A percentile compares a stretch with the other conserved stretches of the same genome.
phyloP scores from a whole-genome alignment of 139 green algal species.

The Tetraselmis striata region DNA sequence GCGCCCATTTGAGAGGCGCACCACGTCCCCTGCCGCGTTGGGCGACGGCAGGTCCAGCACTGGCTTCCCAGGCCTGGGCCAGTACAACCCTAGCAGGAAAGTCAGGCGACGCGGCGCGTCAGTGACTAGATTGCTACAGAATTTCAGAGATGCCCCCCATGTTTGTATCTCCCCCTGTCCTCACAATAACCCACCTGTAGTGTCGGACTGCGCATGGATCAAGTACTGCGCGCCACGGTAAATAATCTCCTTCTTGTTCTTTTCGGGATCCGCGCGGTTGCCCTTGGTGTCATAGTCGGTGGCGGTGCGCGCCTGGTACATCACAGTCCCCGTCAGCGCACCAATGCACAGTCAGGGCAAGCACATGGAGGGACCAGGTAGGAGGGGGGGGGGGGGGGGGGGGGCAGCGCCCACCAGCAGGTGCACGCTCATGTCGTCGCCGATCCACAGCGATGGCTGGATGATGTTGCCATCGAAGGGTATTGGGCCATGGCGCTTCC shows the following conservation, averaged over 20 bases:
- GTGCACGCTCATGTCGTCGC: neutral
- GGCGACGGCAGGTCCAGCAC: neutral
- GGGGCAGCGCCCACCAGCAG: neutral
- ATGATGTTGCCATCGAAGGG: neutral
- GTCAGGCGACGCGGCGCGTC: too few relatives aligned
- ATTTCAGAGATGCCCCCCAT: too few relatives aligned
- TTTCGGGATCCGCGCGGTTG: neutral
- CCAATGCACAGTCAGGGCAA: too few relatives aligned
- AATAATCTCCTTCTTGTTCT: neutral
- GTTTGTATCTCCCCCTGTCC: too few relatives aligned
- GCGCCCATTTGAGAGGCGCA: neutral
- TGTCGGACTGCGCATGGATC: neutral
- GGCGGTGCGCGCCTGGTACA: neutral
- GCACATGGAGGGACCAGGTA: too few relatives aligned
- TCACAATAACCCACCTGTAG: neutral
- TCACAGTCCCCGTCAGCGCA: too few relatives aligned
- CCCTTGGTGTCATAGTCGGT: neutral
- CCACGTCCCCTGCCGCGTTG: neutral
- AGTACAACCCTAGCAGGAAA: neutral
- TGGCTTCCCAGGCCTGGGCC: neutral
- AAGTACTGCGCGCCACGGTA: neutral
- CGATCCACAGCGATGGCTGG: neutral
- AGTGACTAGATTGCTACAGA: too few relatives aligned
- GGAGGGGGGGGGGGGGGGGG: too few relatives aligned
- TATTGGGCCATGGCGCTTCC: neutral